phyloP scores from a whole-genome alignment of 345 rosid genomes.

The Combretum micranthum region DNA sequence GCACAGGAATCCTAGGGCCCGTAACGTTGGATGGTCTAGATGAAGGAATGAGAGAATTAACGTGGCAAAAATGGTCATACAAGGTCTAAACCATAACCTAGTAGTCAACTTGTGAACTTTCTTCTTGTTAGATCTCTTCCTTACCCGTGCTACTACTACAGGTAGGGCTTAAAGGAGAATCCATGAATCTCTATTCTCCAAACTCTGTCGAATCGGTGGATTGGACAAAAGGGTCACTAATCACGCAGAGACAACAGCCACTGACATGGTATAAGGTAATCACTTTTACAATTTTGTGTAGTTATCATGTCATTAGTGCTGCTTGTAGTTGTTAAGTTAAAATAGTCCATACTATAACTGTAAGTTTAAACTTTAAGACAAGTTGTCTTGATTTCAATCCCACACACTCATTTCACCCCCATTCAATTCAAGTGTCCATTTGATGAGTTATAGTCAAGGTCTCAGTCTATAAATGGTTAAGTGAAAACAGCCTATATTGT shows the following conservation, averaged over 20 bases:
- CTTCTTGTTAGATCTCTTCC: background rate
- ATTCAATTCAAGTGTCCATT: too few relatives aligned
- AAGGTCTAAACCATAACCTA: slow-evolving; percentile 30
- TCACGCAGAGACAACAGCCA: slow-evolving; percentile 32
- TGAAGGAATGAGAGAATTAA: slow-evolving; percentile 52
- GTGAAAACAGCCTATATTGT: too few relatives aligned
- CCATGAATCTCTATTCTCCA: slow-evolving; percentile 39
- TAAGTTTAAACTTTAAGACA: too few relatives aligned
- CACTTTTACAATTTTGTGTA: background rate
- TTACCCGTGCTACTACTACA: slow-evolving; percentile 11
- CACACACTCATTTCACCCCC: too few relatives aligned
- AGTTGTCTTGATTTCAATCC: too few relatives aligned
- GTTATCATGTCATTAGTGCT: background rate
- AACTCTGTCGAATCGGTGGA: slow-evolving; percentile 34
- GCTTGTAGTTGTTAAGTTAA: too few relatives aligned
- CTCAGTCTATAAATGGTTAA: too few relatives aligned
- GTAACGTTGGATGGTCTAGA: slow-evolving; percentile 55
- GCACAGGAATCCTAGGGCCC: slow-evolving; percentile 66
- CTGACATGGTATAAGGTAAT: slow-evolving; percentile 84
- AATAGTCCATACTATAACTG: too few relatives aligned
- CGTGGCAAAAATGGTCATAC: slow-evolving; percentile 85
- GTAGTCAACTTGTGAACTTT: background rate
- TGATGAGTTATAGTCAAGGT: too few relatives aligned
- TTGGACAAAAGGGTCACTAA: slow-evolving; percentile 45
- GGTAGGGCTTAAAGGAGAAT: slow-evolving; percentile 84